These are phyloP conservation scores for Tulasnella sp. DNA, from an alignment of 768 basidiomycete species.

Conservation along the genomic window DNA sequence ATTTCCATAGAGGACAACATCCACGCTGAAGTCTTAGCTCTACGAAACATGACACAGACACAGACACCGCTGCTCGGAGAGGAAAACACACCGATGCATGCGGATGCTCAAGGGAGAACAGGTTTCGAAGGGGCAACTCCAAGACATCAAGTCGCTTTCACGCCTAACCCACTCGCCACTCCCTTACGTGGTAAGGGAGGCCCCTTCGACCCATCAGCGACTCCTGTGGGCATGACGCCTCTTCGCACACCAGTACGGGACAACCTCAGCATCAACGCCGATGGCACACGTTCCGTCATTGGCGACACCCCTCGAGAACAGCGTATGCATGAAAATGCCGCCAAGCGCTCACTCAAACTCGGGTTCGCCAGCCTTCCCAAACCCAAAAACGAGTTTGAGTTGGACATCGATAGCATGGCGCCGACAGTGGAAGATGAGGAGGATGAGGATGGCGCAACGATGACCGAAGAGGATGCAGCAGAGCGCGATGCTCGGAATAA, in stretches of 20 bases:
- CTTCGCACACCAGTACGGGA: conserved; percentile 93
- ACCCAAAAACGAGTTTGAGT: conserved; percentile 94
- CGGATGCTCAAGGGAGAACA: conserved; percentile 59
- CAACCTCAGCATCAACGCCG: conserved; percentile 76
- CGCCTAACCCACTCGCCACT: conserved; percentile 92
- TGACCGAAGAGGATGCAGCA: conserved; percentile 79
- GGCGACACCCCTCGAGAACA: conserved; percentile 71
- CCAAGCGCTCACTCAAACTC: conserved; percentile 65
- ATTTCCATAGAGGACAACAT: conserved; percentile 74
- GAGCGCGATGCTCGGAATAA: conserved; percentile 73
- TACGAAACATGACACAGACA: conserved; percentile 82
- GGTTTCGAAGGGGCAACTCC: conserved; percentile 95
- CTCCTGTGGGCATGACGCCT: conserved; percentile 56
- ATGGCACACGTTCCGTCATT: conserved; percentile 41
- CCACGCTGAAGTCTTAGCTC: conserved; percentile 86
- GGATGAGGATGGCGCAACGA: conserved; percentile 24
- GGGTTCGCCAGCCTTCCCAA: conserved; percentile 78
- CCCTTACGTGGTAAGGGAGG: conserved; percentile 44
- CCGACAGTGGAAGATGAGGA: conserved; percentile 64
- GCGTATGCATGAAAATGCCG: conserved; percentile 45
- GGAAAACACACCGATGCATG: conserved; percentile 91
- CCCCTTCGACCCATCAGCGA: conserved; percentile 28
- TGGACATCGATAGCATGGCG: conserved; percentile 52
- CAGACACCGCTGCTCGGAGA: conserved; percentile 95
- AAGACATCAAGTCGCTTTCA: conserved; percentile 79